A percentile compares a stretch with the other conserved stretches of the same genome.
phyloP scores from a whole-genome alignment of 768 basidiomycete genomes.

The Mycena maculata region DNA sequence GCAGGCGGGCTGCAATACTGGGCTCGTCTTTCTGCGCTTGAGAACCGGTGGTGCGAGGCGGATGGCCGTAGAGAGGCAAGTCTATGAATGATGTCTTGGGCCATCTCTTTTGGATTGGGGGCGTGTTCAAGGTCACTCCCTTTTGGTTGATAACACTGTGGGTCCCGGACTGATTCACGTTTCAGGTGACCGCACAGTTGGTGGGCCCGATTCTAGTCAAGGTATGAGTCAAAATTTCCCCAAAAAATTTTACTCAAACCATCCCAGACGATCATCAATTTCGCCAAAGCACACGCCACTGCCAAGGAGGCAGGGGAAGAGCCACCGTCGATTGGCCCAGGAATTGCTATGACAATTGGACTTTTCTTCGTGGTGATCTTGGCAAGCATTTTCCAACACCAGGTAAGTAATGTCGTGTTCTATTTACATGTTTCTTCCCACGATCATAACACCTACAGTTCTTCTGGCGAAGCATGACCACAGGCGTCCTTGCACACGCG shows the following conservation, averaged over 20 bases:
- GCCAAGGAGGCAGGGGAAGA: conserved; percentile 50
- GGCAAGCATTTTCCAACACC: conserved; percentile 70
- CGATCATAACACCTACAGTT: conserved; percentile 52
- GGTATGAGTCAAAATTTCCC: conserved; percentile 43
- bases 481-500: conserved; percentile 72
- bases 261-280: conserved; percentile 67
- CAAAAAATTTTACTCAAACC: not conserved
- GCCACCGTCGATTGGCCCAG: conserved; percentile 59
- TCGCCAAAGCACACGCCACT: conserved; percentile 59
- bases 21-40: conserved; percentile 44
- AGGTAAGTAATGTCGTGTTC: conserved; percentile 52
- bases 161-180: conserved; percentile 12
- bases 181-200: conserved; percentile 66
- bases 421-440: conserved; percentile 1
- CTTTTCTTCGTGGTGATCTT: conserved; percentile 61
- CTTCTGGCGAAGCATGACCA: conserved; percentile 77
- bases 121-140: conserved; percentile 63
- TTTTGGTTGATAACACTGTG: not conserved
- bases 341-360: conserved; percentile 69
- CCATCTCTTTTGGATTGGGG: conserved; percentile 71
- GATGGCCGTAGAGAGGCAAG: conserved; percentile 62
- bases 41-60: conserved; percentile 57
- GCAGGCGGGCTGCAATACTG: conserved; percentile 38
- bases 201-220: conserved; percentile 74
- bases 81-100: conserved; percentile 72